A percentile compares a stretch with the other conserved stretches of the same genome.
Conservation (phyloP, 208 protist species). For the Acanthamoeba castellanii region DNA sequence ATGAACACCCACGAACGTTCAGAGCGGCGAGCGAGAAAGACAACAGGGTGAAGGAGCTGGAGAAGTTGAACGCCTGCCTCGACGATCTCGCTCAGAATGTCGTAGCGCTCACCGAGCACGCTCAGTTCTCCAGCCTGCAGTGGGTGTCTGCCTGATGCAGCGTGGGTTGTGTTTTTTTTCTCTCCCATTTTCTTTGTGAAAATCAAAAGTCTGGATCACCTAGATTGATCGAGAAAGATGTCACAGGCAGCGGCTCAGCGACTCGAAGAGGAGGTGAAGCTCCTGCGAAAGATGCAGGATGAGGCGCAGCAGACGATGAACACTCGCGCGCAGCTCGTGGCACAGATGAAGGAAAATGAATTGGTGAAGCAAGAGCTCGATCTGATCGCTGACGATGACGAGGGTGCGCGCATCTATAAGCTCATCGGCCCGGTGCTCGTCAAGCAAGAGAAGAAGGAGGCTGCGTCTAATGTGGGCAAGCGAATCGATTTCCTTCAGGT, state of each 20-base stretch:
- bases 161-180: background rate
- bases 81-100: constrained; percentile 9
- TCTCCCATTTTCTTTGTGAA: background rate
- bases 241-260: constrained; percentile 51
- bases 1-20: background rate
- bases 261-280: constrained; percentile 82
- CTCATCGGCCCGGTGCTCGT: constrained; percentile 96
- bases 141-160: background rate
- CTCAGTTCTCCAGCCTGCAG: constrained; percentile 7
- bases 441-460: constrained; percentile 94
- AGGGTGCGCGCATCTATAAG: constrained; percentile 93
- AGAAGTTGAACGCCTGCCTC: constrained; percentile 24
- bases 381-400: constrained; percentile 89
- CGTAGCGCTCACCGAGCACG: background rate
- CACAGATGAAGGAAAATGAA: constrained; percentile 96
- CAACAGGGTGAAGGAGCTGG: background rate
- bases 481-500: constrained; percentile 95
- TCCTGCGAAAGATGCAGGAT: constrained; percentile 92
- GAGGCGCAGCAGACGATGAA: constrained; percentile 93
- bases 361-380: constrained; percentile 95
- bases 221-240: background rate
- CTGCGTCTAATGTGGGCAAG: constrained; percentile 93
- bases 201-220: background rate
- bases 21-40: constrained; percentile 49
- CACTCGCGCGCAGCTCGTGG: constrained; percentile 92